These are phyloP conservation scores for Naganishia vaughanmartiniae DNA, from an alignment of 768 basidiomycete genomes.

Conservation along the genomic window DNA sequence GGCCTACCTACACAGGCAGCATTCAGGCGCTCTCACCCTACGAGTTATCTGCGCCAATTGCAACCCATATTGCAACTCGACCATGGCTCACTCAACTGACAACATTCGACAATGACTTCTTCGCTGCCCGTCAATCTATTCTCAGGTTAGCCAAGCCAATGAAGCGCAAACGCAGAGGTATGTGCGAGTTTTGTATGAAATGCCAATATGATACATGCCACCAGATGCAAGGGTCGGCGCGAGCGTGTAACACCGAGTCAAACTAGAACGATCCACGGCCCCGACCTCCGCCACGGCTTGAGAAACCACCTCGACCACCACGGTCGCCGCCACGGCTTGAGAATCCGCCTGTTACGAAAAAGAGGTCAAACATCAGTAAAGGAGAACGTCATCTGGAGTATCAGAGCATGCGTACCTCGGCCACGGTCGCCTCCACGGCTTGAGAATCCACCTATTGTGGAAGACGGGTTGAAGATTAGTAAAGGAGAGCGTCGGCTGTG, in stretches of 20 bases:
- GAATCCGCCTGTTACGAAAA: slow-evolving; percentile 4
- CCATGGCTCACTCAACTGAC: too few species aligned
- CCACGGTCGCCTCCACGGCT: slow-evolving; percentile 32
- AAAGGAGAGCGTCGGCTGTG: neutral
- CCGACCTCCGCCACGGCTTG: neutral
- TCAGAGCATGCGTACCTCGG: slow-evolving; percentile 32
- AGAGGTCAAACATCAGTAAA: neutral
- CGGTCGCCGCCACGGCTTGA: slow-evolving; percentile 34
- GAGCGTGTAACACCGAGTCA: neutral
- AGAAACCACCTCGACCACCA: slow-evolving; percentile 37
- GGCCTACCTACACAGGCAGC: too few species aligned
- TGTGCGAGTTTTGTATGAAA: neutral
- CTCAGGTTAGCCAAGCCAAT: neutral
- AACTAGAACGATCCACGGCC: slow-evolving; percentile 3
- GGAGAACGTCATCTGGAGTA: slow-evolving; percentile 9
- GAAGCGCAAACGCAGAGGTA: neutral
- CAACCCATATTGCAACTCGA: too few species aligned
- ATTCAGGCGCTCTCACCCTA: too few species aligned
- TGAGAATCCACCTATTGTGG: slow-evolving; percentile 15
- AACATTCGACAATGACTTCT: too few species aligned
- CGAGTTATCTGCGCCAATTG: too few species aligned
- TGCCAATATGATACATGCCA: slow-evolving; percentile 17
- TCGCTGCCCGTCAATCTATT: too few species aligned
- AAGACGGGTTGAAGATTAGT: neutral
- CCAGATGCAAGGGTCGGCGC: neutral